Conservation (phyloP, 306 rosid genomes). For the Heteromeles arbutifolia region DNA sequence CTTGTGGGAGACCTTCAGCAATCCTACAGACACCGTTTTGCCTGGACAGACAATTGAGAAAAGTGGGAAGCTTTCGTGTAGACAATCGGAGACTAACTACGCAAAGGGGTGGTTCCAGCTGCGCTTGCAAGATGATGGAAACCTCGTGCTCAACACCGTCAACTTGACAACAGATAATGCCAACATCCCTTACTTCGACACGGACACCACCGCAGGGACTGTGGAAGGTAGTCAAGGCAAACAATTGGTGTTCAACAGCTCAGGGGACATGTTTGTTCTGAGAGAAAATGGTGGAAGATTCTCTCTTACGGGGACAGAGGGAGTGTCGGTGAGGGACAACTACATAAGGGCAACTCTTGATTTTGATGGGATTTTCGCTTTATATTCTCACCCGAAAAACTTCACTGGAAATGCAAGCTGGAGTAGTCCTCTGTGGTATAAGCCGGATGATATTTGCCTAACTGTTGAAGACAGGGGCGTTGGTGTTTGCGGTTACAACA, state of each 20-base stretch:
- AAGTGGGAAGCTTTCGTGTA: slow-evolving; percentile 13
- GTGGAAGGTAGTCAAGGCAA: slow-evolving; percentile 14
- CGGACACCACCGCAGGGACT: neutral
- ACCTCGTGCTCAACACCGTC: slow-evolving; percentile 8
- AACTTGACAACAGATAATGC: neutral
- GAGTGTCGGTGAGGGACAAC: neutral
- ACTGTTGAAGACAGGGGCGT: neutral
- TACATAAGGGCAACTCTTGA: slow-evolving; percentile 37
- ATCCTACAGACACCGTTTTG: slow-evolving; percentile 46
- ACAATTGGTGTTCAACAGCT: slow-evolving; percentile 25
- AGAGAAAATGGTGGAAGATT: slow-evolving; percentile 6
- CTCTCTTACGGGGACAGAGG: neutral
- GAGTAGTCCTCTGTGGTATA: neutral
- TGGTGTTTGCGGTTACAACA: slow-evolving; percentile 46
- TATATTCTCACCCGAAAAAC: slow-evolving; percentile 27
- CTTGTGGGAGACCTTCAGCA: slow-evolving; percentile 35
- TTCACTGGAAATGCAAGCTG: slow-evolving; percentile 3
- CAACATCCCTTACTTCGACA: neutral
- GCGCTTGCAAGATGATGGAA: neutral
- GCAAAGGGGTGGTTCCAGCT: slow-evolving; percentile 12
- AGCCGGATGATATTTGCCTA: slow-evolving; percentile 13
- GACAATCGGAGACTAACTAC: slow-evolving; percentile 20
- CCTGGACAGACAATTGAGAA: slow-evolving; percentile 32
- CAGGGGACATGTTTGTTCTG: slow-evolving; percentile 30
- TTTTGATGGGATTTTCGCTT: slow-evolving; percentile 41